These are phyloP conservation scores for Collybiopsis luxurians DNA, from an alignment of 768 basidiomycete species.

Conservation along the genomic window DNA sequence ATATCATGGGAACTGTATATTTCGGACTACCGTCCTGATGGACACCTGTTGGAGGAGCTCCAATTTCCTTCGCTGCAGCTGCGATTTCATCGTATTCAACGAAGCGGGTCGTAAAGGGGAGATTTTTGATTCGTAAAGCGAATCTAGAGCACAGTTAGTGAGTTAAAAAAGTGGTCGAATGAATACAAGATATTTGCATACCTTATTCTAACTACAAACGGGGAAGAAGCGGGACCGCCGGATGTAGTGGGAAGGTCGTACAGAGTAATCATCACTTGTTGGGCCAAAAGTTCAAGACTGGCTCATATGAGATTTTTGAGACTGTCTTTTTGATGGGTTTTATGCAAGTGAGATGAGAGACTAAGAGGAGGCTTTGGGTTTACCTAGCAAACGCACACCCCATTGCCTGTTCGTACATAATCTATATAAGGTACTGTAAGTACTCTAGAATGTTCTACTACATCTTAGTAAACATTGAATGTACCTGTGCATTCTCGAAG, in stretches of 20 bases:
- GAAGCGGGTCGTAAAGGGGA: slow-evolving; percentile 38
- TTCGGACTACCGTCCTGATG: slow-evolving; percentile 22
- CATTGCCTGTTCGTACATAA: too few species aligned
- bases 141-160: slow-evolving; percentile 7
- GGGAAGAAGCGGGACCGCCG: neutral
- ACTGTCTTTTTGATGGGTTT: too few species aligned
- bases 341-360: too few species aligned
- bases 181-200: neutral
- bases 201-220: neutral
- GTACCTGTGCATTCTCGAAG: too few species aligned
- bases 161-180: neutral
- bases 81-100: slow-evolving; percentile 41
- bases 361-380: too few species aligned
- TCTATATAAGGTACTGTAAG: too few species aligned
- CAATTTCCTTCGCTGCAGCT: slow-evolving; percentile 22
- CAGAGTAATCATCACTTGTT: neutral
- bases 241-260: neutral
- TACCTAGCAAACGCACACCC: too few species aligned
- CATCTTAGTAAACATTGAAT: too few species aligned
- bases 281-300: too few species aligned
- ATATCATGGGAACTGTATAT: slow-evolving; percentile 43
- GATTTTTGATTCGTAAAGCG: slow-evolving; percentile 15
- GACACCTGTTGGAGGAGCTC: slow-evolving; percentile 23
- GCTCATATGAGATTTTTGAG: too few species aligned
- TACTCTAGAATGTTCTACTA: too few species aligned